phyloP scores from a whole-genome alignment of 257 asterid species.

The Eucommia ulmoides region DNA sequence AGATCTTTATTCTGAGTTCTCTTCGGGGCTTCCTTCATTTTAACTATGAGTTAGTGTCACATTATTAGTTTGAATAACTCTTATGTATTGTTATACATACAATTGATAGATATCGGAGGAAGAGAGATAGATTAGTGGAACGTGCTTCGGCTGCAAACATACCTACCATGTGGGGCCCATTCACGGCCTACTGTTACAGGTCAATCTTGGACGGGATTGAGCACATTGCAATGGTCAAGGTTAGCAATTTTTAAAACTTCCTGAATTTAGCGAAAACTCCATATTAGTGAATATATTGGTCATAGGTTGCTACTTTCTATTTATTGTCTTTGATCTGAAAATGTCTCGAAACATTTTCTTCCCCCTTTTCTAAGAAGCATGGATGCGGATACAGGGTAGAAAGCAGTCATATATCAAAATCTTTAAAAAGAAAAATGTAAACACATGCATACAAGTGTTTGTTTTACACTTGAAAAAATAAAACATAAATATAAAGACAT shows the following conservation, averaged over 20 bases:
- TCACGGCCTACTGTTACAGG: constrained; percentile 69
- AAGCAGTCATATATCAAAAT: too few relatives aligned
- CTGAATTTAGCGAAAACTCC: background rate
- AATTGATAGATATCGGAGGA: constrained; percentile 84
- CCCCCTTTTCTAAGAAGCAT: background rate
- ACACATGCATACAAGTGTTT: too few relatives aligned
- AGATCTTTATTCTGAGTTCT: too few relatives aligned
- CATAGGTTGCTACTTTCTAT: background rate
- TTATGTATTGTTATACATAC: too few relatives aligned
- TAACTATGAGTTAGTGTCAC: too few relatives aligned
- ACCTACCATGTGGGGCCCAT: constrained; percentile 97
- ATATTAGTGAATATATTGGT: background rate
- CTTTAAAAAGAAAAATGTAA: too few relatives aligned
- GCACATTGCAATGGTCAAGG: constrained; percentile 98
- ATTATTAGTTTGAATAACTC: too few relatives aligned
- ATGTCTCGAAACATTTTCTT: background rate
- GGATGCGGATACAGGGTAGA: too few relatives aligned
- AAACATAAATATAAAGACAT: too few relatives aligned
- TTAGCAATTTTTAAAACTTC: constrained; percentile 14
- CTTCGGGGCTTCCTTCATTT: too few relatives aligned
- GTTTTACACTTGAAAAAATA: too few relatives aligned
- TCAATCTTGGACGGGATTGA: constrained; percentile 90
- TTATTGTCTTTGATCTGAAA: too few relatives aligned
- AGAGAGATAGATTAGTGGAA: constrained; percentile 74
- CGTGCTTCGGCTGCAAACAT: constrained; percentile 82